Conservation (phyloP, 495 filamentous ascomycete genomes). For the Penicillium alfredii region DNA sequence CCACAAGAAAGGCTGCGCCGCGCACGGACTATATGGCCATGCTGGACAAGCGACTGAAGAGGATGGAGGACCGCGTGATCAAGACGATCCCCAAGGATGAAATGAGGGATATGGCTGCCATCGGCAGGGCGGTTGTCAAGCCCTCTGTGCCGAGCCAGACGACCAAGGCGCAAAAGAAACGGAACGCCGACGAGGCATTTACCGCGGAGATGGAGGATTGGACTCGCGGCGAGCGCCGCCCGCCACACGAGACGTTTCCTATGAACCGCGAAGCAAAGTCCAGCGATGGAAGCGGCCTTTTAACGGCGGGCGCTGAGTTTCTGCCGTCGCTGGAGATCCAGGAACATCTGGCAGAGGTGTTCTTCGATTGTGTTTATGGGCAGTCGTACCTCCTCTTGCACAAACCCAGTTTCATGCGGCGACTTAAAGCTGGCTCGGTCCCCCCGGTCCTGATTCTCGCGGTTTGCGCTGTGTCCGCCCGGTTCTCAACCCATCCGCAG, state of each 20-base stretch:
- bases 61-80: conserved; percentile 97
- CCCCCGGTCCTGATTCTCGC: conserved; percentile 87
- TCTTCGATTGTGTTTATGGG: conserved; percentile 94
- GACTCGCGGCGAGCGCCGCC: conserved; percentile 53
- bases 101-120: conserved; percentile 48
- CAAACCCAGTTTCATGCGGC: conserved; percentile 93
- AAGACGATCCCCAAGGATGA: conserved; percentile 90
- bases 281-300: conserved; percentile 61
- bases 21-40: conserved; percentile 99
- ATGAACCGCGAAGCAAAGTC: conserved; percentile 54
- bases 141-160: conserved; percentile 59
- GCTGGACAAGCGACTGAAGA: conserved; percentile 85
- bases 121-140: conserved; percentile 73
- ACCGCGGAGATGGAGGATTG: conserved; percentile 75
- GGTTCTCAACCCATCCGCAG: conserved; percentile 93
- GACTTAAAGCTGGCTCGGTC: conserved; percentile 58
- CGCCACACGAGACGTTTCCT: conserved; percentile 47
- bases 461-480: conserved; percentile 85
- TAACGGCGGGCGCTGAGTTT: conserved; percentile 76
- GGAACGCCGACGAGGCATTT: conserved; percentile 85
- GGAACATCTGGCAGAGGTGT: conserved; percentile 89
- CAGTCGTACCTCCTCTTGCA: conserved; percentile 94
- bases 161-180: conserved; percentile 66
- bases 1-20: conserved; percentile 89
- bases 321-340: conserved; percentile 86